These are phyloP conservation scores for Aureobasidium lini DNA, from an alignment of 2,329 filamentous ascomycete species.

Conservation along the genomic window DNA sequence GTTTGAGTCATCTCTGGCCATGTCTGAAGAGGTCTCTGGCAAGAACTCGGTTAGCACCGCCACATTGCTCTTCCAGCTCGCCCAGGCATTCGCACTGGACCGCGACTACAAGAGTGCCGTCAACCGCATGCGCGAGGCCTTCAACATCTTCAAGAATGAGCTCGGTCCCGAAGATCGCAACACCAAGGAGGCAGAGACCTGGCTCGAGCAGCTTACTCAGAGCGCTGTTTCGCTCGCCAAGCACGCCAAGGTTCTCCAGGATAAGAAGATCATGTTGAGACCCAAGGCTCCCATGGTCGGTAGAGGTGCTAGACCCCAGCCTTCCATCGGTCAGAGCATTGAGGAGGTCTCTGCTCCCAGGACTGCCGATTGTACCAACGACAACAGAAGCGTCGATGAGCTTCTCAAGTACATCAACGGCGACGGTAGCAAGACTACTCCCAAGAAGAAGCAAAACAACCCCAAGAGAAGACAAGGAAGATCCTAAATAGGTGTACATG, in stretches of 20 bases:
- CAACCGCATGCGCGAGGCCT: constrained; percentile 88
- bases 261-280: constrained; percentile 38
- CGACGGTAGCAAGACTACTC: constrained; percentile 33
- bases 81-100: constrained; percentile 91
- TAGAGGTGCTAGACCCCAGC: constrained; percentile 53
- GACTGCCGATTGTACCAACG: constrained; percentile 6
- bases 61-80: constrained; percentile 92
- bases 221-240: constrained; percentile 93
- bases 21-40: constrained; percentile 86
- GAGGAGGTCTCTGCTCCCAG: constrained; percentile 9
- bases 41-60: constrained; percentile 87
- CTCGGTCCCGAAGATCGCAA: constrained; percentile 90
- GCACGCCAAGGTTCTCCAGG: constrained; percentile 80
- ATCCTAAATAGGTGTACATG: neutral
- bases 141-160: constrained; percentile 84
- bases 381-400: constrained; percentile 74
- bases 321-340: constrained; percentile 51
- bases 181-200: constrained; percentile 94
- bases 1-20: constrained; percentile 73
- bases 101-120: constrained; percentile 89
- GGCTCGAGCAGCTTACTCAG: constrained; percentile 92
- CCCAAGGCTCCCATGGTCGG: constrained; percentile 44
- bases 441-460: constrained; percentile 39
- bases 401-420: constrained; percentile 93
- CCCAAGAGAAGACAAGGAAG: constrained; percentile 30